Percentiles rank a stretch among this genome's conserved stretches.
These are phyloP conservation scores for Podospora pseudoanserina DNA, from an alignment of 495 filamentous ascomycete species.

Conservation along the genomic window DNA sequence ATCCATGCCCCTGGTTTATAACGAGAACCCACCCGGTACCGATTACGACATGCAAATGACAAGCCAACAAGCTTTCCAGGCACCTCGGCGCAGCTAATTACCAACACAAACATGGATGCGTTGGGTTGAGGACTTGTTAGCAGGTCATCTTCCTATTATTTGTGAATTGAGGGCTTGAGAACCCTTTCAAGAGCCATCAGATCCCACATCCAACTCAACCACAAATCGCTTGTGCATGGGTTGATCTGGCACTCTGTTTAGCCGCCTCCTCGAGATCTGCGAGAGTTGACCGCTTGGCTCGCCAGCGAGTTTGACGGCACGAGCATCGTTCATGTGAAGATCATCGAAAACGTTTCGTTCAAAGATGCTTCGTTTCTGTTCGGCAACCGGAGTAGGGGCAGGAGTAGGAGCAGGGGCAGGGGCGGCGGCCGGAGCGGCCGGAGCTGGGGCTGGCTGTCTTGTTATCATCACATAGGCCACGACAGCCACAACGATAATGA, in stretches of 20 bases:
- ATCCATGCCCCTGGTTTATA: neutral
- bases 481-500: conserved; percentile 50
- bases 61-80: neutral
- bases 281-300: conserved; percentile 20
- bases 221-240: too few species aligned
- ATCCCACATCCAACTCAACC: too few species aligned
- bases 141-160: neutral
- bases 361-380: conserved; percentile 29
- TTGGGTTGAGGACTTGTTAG: neutral
- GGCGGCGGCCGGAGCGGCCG: neutral
- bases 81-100: neutral
- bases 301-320: conserved; percentile 25
- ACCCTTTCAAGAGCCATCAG: too few species aligned
- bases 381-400: conserved; percentile 3
- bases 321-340: conserved; percentile 31
- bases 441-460: conserved; percentile 19
- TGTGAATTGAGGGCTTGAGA: neutral
- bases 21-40: neutral
- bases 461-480: conserved; percentile 43
- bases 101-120: neutral
- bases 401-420: neutral
- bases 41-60: neutral
- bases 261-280: conserved; percentile 12
- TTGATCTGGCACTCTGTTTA: neutral
- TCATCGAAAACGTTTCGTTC: conserved; percentile 27